A percentile compares a stretch with the other conserved stretches of the same genome.
These are phyloP conservation scores for Myriosclerotinia curreyana DNA, from an alignment of 2,329 filamentous ascomycete species.

Conservation along the genomic window DNA sequence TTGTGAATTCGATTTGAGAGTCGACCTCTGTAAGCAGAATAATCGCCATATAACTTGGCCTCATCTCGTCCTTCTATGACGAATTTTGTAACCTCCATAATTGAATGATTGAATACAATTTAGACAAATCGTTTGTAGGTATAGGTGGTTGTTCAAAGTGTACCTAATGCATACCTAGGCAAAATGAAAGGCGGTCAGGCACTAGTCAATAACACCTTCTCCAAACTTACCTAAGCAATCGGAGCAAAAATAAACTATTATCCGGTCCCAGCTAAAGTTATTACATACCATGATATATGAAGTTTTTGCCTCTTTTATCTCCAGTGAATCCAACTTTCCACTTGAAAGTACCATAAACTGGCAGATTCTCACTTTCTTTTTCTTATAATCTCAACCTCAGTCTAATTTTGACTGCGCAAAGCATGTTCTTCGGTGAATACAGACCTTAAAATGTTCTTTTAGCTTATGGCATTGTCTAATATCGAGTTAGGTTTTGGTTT, in stretches of 20 bases:
- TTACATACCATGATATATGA: background rate
- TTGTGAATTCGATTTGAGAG: conserved; percentile 78
- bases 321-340: background rate
- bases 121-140: conserved; percentile 17
- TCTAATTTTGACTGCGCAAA: conserved; percentile 21
- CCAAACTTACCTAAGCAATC: conserved; percentile 9
- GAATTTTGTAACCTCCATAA: conserved; percentile 64
- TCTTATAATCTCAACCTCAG: background rate
- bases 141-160: no score
- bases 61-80: conserved; percentile 76
- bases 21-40: conserved; percentile 77
- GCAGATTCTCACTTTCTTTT: background rate
- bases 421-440: conserved; percentile 32
- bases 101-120: conserved; percentile 15
- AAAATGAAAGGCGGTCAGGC: no score
- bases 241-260: conserved; percentile 19
- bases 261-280: conserved; percentile 14
- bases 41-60: conserved; percentile 84
- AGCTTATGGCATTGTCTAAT: conserved; percentile 1
- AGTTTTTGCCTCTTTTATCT: conserved; percentile 18
- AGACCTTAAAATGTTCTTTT: conserved; percentile 3
- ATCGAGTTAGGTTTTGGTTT: conserved; percentile 11
- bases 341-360: background rate
- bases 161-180: no score
- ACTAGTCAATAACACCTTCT: no score